A percentile compares a stretch with the other conserved stretches of the same genome.
Evolutionary conservation across 352 stramenopile species (phyloP).

Genomic region (Phytophthora cryptogea): DNA sequence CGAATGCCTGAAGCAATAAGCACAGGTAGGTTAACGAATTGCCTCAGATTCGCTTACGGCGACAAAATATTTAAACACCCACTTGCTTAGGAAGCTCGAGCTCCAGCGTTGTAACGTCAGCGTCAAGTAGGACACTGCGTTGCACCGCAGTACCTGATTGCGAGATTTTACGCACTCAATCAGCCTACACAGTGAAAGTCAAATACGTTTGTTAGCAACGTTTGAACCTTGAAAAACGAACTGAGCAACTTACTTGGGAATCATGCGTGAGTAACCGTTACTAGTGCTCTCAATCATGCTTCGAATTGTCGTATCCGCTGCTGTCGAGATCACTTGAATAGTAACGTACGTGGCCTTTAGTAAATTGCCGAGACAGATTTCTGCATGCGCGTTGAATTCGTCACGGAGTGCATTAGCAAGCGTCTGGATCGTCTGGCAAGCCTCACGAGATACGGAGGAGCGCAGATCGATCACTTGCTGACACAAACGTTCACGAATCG

Average conservation of each 20-base stretch:
- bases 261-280: slow-evolving; percentile 71
- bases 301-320: slow-evolving; percentile 72
- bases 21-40: slow-evolving; percentile 4
- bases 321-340: slow-evolving; percentile 83
- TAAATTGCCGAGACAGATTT: slow-evolving; percentile 69
- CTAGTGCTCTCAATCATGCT: slow-evolving; percentile 78
- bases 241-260: slow-evolving; percentile 61
- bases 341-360: slow-evolving; percentile 89
- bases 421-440: slow-evolving; percentile 70
- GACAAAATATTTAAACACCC: slow-evolving; percentile 24
- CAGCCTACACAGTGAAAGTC: slow-evolving; percentile 42
- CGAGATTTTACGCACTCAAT: slow-evolving; percentile 74
- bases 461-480: slow-evolving; percentile 79
- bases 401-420: slow-evolving; percentile 65
- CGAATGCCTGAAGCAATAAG: slow-evolving; percentile 43
- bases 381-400: slow-evolving; percentile 79
- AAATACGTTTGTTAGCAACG: slow-evolving; percentile 1
- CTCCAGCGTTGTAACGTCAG: slow-evolving; percentile 72
- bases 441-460: slow-evolving; percentile 79
- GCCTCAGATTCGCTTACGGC: background rate
- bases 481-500: slow-evolving; percentile 65
- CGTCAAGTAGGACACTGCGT: slow-evolving; percentile 82
- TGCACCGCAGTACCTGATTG: slow-evolving; percentile 75
- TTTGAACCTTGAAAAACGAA: background rate
- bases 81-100: slow-evolving; percentile 70